Conservation (phyloP, 352 stramenopile genomes). For the Phytophthora crassamura region DNA sequence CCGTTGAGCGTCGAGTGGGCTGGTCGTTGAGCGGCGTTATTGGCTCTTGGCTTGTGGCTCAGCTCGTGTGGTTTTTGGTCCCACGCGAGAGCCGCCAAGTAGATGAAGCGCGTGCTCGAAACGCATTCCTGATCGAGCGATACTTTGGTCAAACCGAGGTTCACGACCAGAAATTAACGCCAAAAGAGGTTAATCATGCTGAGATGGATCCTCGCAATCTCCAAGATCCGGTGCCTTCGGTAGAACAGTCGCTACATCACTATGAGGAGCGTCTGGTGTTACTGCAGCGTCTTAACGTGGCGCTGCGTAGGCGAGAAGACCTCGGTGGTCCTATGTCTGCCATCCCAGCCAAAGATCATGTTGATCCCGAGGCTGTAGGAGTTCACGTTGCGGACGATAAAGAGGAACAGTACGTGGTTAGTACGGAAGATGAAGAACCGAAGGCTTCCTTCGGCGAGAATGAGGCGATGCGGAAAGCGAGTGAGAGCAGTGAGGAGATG, state of each 20-base stretch:
- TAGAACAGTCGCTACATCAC: constrained; percentile 24
- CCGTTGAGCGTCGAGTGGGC: constrained; percentile 42
- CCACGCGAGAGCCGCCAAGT: constrained; percentile 30
- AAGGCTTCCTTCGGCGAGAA: not conserved
- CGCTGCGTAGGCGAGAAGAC: constrained; percentile 36
- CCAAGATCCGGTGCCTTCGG: constrained; percentile 18
- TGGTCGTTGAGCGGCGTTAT: constrained; percentile 44
- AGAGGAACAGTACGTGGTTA: not conserved
- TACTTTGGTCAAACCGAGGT: constrained; percentile 48
- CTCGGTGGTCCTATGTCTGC: not conserved
- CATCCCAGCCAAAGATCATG: not conserved
- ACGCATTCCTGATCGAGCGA: constrained; percentile 51
- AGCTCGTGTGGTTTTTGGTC: constrained; percentile 50
- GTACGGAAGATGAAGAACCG: not conserved
- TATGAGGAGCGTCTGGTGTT: constrained; percentile 45
- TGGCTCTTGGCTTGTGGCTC: constrained; percentile 35
- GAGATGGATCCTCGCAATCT: constrained; percentile 3
- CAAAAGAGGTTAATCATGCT: constrained; percentile 10
- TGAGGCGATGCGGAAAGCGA: constrained; percentile 10
- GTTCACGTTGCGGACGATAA: not conserved
- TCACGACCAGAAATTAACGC: not conserved
- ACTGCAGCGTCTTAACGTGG: constrained; percentile 45
- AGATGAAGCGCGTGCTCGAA: constrained; percentile 38
- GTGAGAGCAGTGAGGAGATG: constrained; percentile 39
- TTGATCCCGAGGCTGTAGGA: no score